A percentile compares a stretch with the other conserved stretches of the same genome.
phyloP scores from a whole-genome alignment of 257 asterid species.

The Rubia yunnanensis region DNA sequence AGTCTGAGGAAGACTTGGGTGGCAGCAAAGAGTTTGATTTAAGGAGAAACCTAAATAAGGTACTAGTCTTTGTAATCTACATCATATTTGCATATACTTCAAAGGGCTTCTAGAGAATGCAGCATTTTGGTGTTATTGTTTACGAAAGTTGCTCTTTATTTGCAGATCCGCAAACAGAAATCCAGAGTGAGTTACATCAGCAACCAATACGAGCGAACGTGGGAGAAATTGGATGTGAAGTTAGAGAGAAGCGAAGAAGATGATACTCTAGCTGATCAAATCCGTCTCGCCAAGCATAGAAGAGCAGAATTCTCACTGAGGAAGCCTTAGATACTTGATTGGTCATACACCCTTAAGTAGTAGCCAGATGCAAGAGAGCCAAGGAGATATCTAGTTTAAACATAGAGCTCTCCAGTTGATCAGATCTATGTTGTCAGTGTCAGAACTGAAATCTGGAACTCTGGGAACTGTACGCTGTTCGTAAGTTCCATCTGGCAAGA shows the following conservation, averaged over 20 bases:
- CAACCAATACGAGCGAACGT: constrained; percentile 35
- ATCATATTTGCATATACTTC: neutral
- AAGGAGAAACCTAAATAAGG: constrained; percentile 75
- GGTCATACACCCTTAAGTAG: constrained; percentile 8
- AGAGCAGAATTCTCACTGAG: constrained; percentile 34
- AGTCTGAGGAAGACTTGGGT: constrained; percentile 55
- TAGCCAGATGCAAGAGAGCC: constrained; percentile 26
- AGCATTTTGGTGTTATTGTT: neutral
- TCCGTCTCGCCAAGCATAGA: constrained; percentile 55
- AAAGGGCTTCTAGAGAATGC: no score
- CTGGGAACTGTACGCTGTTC: neutral
- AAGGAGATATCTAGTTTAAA: constrained; percentile 43
- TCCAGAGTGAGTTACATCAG: constrained; percentile 31
- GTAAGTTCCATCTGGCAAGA: neutral
- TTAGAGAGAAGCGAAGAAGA: constrained; percentile 30
- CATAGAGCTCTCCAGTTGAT: constrained; percentile 46
- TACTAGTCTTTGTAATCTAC: constrained; percentile 14
- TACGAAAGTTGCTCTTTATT: neutral
- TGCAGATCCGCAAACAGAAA: constrained; percentile 68
- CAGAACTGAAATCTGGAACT: neutral
- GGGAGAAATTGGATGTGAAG: constrained; percentile 60
- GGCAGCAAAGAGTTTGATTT: constrained; percentile 52
- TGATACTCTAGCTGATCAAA: constrained; percentile 71
- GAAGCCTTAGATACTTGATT: neutral
- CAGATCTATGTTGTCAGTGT: constrained; percentile 51